Base-by-base conservation (phyloP, 257 asterid genomes). In the Cruciata laevipes region DNA sequence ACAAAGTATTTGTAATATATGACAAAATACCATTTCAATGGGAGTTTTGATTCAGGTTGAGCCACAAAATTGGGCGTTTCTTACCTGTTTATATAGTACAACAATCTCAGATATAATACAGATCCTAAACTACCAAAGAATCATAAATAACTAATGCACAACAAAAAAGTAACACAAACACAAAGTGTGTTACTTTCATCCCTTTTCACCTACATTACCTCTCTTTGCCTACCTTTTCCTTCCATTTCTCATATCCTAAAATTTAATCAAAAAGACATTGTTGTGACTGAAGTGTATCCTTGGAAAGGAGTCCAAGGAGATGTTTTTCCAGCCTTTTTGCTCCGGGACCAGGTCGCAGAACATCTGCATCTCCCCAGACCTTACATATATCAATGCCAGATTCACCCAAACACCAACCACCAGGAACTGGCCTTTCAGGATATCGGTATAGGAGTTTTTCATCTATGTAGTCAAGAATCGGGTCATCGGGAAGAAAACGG, bases 351-450 rank as follows among this genome's bases (percentile, higher is more conserved):
- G 99, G 99, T 71, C 77, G 82, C 82, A 93, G 77, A 63, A 90
- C 88, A 32, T 84, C 83, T 6, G 95, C 89, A 63, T 93, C 99
- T 49, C 96, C 99, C 97, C 96, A 94, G 31, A 79, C 66, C 32
- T 71, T 23, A 77, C 97, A 94, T 20, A 37, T 61, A 56, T 81
- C 83, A 20, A 70, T 71, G 21, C 33, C 68, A 57, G 80, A 27
- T 5, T 83, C 85, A 11, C 92, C 99, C 60, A 93, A 77, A 77
- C 99, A 93, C 99, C 99, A 93, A 17, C 99, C 99, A 30, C 97
- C 96, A 0, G 95, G 85, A 16, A 83, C 91, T 0, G 92, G 84
- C 62, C 78, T 75, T 31, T 73, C 82, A 11, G 82, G 82, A 18
- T 44, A 57, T 25, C 91, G 83, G 30, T 62, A 77, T 49, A 90